phyloP scores from a whole-genome alignment of 345 rosid genomes.

The Murraya paniculata region DNA sequence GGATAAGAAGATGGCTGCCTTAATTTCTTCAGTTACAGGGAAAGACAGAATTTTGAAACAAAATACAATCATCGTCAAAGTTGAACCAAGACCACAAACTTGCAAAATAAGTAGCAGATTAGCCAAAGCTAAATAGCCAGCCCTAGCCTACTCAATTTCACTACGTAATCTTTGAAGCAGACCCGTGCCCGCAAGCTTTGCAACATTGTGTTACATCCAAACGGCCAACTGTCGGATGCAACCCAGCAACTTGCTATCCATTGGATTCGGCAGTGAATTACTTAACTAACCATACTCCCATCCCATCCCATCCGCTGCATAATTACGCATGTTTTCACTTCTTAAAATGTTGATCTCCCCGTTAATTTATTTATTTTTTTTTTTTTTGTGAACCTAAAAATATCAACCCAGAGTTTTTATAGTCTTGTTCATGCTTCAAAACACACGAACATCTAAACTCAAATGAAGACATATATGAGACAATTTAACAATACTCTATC shows the following conservation, averaged over 20 bases:
- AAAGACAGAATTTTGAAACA: not conserved
- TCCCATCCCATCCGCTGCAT: not conserved
- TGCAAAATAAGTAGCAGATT: not conserved
- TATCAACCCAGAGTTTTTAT: too few relatives aligned
- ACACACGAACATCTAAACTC: too few relatives aligned
- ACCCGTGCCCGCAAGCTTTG: conserved; percentile 16
- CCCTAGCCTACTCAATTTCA: conserved; percentile 16
- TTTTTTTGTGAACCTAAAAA: too few relatives aligned
- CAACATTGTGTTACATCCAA: conserved; percentile 15
- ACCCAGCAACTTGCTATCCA: conserved; percentile 28
- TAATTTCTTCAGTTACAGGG: conserved; percentile 12
- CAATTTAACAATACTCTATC: too few relatives aligned
- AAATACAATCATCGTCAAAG: not conserved
- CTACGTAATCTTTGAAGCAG: conserved; percentile 28
- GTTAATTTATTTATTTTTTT: too few relatives aligned
- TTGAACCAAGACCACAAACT: conserved; percentile 1
- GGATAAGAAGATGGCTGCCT: conserved; percentile 2
- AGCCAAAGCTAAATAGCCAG: not conserved
- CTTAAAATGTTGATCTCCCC: too few relatives aligned
- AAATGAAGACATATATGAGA: too few relatives aligned
- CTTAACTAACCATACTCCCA: not conserved
- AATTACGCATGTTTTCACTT: not conserved
- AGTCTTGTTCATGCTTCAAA: too few relatives aligned
- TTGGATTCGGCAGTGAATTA: not conserved
- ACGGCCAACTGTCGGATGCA: conserved; percentile 30